Evolutionary conservation across 371 early-diverging fungal genomes (phyloP), one percentile per base, ranked within the genome.

Genomic region (Furculomyces boomerangus): DNA sequence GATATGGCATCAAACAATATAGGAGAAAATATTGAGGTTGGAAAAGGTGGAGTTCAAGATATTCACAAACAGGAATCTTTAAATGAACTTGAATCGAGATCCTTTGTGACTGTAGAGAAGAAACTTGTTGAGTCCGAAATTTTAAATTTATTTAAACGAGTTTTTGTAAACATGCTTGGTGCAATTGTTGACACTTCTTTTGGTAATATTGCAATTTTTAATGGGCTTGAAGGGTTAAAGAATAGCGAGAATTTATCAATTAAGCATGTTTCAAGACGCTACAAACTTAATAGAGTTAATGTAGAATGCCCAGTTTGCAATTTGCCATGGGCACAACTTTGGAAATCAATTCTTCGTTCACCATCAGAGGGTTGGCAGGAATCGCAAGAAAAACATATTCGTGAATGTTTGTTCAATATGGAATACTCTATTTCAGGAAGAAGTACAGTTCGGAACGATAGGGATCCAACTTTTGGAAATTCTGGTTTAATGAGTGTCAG

Each of bases 301-400:
- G 78, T 70, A 10, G 86, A 83, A 43, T 90, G 91, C 57, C 91
- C 91, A 31, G 87, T 85, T 2, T 90, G 91, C 47, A 66, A 61
- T 22, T 46, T 46, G 16, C 56, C 54, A 52, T 67, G 68, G 68
- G 60, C 59, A 0, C 43, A 57, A 0, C 48, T 67, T 35, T 68
- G 64, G 68, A 18, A 24, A 16, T 8, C 41, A 8, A 0, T 41
- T 1, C 35, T 18, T 13, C 55, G 67, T 2, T 48, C 57, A 16
- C 68, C 68, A 0, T 62, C 63, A 3, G 66, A 66, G 32, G 68
- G 68, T 1, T 67, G 66, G 63, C 75, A 78, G 51, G 60, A 68
- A n/a, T 76, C 73, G 1, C 83, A 83, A 65, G 91, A 90, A 57
- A 66, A 73, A 0, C 91, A 90, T 70, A 75, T 88, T 10, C 75